Percentiles rank a stretch among this genome's conserved stretches.
Evolutionary conservation across 2,329 filamentous ascomycete species (phyloP).

Genomic region (Cryphonectria nitschkei): DNA sequence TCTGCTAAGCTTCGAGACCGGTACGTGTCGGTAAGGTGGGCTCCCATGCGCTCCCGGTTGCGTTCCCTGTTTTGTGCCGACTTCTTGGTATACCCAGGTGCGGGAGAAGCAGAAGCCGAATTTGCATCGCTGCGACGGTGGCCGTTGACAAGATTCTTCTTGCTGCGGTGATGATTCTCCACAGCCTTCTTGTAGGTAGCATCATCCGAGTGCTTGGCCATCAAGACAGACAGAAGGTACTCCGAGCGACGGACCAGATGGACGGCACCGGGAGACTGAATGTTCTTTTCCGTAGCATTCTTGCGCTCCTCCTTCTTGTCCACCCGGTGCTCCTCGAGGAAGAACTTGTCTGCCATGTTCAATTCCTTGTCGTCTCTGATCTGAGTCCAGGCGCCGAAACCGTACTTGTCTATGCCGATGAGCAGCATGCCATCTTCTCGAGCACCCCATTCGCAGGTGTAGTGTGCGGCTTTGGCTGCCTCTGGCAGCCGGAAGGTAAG

Average conservation of each 20-base stretch:
- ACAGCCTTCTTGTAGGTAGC: conserved; percentile 75
- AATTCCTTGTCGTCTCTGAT: conserved; percentile 92
- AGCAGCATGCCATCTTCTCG: conserved; percentile 97
- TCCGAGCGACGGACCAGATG: conserved; percentile 94
- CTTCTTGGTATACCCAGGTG: conserved; percentile 57
- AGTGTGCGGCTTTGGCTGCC: conserved; percentile 88
- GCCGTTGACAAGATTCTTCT: conserved; percentile 74
- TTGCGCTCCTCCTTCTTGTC: conserved; percentile 94
- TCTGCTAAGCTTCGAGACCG: conserved; percentile 56
- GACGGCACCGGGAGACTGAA: conserved; percentile 94
- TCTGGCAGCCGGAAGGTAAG: conserved; percentile 84
- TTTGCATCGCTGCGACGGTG: conserved; percentile 62
- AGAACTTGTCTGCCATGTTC: conserved; percentile 86
- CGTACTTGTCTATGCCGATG: conserved; percentile 88
- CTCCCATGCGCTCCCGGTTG: conserved; percentile 53
- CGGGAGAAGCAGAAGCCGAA: conserved; percentile 73
- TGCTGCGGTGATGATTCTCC: conserved; percentile 93
- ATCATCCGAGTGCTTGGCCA: conserved; percentile 80
- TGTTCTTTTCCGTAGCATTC: conserved; percentile 76
- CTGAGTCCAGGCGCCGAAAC: conserved; percentile 92
- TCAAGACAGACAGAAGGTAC: conserved; percentile 92
- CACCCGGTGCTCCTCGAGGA: conserved; percentile 96
- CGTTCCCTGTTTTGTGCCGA: conserved; percentile 50
- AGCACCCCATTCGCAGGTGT: conserved; percentile 89
- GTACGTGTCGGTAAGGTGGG: conserved; percentile 52